Percentiles rank a stretch among this genome's conserved stretches.
These are phyloP conservation scores for Pestalotiopsis sp. DNA, from an alignment of 2,329 filamentous ascomycete species.

Conservation along the genomic window DNA sequence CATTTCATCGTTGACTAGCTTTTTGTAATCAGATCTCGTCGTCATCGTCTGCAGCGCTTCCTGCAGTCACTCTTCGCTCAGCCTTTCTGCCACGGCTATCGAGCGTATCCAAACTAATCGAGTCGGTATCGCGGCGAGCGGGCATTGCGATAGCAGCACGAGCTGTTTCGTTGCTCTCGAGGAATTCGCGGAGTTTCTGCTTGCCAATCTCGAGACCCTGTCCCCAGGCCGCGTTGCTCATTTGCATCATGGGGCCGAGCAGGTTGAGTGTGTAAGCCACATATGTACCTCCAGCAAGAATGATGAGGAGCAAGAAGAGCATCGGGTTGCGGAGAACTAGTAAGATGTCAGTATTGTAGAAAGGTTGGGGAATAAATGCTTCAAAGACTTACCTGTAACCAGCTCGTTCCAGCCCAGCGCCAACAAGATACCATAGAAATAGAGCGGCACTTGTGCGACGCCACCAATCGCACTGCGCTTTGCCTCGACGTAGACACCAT, in stretches of 20 bases:
- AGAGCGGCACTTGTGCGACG: slow-evolving; percentile 89
- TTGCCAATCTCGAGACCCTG: slow-evolving; percentile 93
- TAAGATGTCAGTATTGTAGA: slow-evolving; percentile 16
- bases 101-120: slow-evolving; percentile 61
- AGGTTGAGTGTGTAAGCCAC: slow-evolving; percentile 93
- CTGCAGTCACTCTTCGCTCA: slow-evolving; percentile 25
- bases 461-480: slow-evolving; percentile 96
- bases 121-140: slow-evolving; percentile 43
- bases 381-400: slow-evolving; percentile 71
- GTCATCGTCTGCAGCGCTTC: slow-evolving; percentile 50
- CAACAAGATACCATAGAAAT: slow-evolving; percentile 89
- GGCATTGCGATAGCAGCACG: slow-evolving; percentile 82
- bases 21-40: slow-evolving; percentile 56
- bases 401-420: slow-evolving; percentile 99
- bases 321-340: slow-evolving; percentile 90
- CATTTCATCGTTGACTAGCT: background rate
- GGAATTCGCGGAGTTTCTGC: slow-evolving; percentile 85
- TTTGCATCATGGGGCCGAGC: slow-evolving; percentile 93
- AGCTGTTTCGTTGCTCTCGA: slow-evolving; percentile 84
- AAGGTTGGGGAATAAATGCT: background rate
- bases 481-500: slow-evolving; percentile 96
- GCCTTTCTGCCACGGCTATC: slow-evolving; percentile 62
- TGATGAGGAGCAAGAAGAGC: slow-evolving; percentile 86
- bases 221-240: slow-evolving; percentile 84
- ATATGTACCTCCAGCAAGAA: slow-evolving; percentile 78